phyloP scores from a whole-genome alignment of 208 protist genomes.

The Crithidia sp. region DNA sequence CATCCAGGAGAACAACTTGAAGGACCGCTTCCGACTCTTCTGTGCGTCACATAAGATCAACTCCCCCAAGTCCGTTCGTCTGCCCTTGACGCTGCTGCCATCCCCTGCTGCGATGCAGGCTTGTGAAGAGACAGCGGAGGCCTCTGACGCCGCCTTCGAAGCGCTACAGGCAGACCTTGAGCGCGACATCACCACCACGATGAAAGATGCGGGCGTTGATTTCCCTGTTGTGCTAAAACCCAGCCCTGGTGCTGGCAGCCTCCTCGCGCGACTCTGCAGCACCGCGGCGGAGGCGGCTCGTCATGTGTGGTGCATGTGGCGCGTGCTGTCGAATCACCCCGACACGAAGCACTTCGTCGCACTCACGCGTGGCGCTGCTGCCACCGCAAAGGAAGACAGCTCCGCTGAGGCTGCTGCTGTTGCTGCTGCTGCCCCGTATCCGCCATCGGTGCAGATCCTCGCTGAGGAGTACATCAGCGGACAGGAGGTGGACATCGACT shows the following conservation, averaged over 20 bases:
- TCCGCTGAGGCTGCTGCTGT: background rate
- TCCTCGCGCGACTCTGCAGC: constrained; percentile 50
- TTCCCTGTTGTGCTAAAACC: constrained; percentile 83
- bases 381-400: background rate
- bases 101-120: background rate
- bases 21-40: constrained; percentile 58
- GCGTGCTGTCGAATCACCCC: constrained; percentile 38
- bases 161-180: constrained; percentile 2
- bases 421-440: background rate
- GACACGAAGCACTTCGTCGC: constrained; percentile 57
- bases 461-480: constrained; percentile 83
- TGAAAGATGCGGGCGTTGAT: background rate
- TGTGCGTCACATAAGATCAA: constrained; percentile 45
- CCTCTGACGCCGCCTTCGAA: background rate
- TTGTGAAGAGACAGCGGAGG: background rate
- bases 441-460: constrained; percentile 37
- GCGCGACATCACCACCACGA: background rate
- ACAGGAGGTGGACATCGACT: constrained; percentile 85
- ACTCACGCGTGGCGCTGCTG: constrained; percentile 8
- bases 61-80: constrained; percentile 33
- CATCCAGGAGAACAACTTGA: constrained; percentile 59
- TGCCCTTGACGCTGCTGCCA: constrained; percentile 16
- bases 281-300: constrained; percentile 45
- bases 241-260: constrained; percentile 75
- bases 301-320: constrained; percentile 57